A percentile compares a stretch with the other conserved stretches of the same genome.
Evolutionary conservation across 345 rosid species (phyloP).

Genomic region (Durio zibethinus): DNA sequence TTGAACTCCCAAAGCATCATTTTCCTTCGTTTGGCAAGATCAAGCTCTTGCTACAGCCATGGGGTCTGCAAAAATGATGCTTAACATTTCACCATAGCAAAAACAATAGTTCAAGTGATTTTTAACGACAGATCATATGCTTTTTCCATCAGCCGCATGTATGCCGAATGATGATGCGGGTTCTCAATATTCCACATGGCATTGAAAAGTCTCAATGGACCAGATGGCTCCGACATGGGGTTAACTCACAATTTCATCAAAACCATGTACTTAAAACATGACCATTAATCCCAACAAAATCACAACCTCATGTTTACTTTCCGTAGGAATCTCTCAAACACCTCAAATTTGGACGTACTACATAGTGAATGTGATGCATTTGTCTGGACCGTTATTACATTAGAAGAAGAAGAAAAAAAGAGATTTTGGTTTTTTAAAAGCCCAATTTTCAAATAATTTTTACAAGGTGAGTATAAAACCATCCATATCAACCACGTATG

Average conservation of each 20-base stretch:
- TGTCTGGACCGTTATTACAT: slow-evolving; percentile 21
- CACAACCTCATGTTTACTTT: slow-evolving; percentile 36
- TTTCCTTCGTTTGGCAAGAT: not conserved
- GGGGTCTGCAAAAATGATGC: not conserved
- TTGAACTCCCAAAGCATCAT: not conserved
- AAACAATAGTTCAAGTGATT: not conserved
- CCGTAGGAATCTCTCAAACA: slow-evolving; percentile 22
- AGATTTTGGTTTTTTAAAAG: slow-evolving; percentile 20
- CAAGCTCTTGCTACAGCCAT: not conserved
- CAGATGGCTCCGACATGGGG: slow-evolving; percentile 13
- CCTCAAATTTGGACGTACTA: not conserved
- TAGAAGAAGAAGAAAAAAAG: not conserved
- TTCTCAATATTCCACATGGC: not conserved
- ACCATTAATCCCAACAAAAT: slow-evolving; percentile 25
- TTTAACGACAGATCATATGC: not conserved
- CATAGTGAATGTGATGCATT: slow-evolving; percentile 24
- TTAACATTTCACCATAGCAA: not conserved
- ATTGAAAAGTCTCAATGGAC: not conserved
- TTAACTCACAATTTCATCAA: slow-evolving; percentile 17
- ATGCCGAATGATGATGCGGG: not conserved
- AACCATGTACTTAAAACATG: slow-evolving; percentile 16
- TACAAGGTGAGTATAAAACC: slow-evolving; percentile 36
- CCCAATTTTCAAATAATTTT: slow-evolving; percentile 5
- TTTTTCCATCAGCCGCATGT: not conserved
- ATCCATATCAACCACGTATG: slow-evolving; percentile 36